These are phyloP conservation scores for Malbranchea zuffiana DNA, from an alignment of 2,329 filamentous ascomycete species.

Conservation along the genomic window DNA sequence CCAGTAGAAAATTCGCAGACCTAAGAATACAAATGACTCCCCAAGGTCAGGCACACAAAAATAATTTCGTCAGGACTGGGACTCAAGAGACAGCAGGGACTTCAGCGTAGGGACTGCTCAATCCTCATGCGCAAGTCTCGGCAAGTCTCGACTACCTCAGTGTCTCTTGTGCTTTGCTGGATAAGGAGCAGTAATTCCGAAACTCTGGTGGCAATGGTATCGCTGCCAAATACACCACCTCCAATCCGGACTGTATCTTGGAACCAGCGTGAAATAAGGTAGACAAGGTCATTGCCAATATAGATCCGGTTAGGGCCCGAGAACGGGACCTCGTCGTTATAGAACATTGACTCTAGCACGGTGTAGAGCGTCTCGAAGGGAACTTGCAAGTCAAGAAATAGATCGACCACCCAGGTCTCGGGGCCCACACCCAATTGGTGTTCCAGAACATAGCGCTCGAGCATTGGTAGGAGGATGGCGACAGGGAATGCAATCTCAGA, in stretches of 20 bases:
- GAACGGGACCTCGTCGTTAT: conserved; percentile 56
- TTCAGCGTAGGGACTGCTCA: conserved; percentile 13
- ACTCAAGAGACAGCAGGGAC: background rate
- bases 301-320: conserved; percentile 45
- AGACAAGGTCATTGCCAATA: conserved; percentile 52
- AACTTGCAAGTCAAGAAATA: conserved; percentile 53
- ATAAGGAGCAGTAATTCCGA: conserved; percentile 37
- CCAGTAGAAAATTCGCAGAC: too few relatives aligned
- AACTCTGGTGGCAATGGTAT: conserved; percentile 44
- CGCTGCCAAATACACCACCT: conserved; percentile 48
- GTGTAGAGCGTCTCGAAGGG: conserved; percentile 51
- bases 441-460: conserved; percentile 44
- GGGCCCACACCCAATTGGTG: conserved; percentile 39
- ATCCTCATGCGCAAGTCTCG: conserved; percentile 34
- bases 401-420: conserved; percentile 51
- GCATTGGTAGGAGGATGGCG: conserved; percentile 43
- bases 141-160: conserved; percentile 28
- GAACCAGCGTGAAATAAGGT: conserved; percentile 52
- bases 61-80: background rate
- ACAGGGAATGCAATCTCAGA: conserved; percentile 48
- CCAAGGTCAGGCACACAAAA: background rate
- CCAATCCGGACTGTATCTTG: conserved; percentile 45
- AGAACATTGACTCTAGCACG: conserved; percentile 56
- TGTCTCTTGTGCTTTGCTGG: conserved; percentile 34
- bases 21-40: background rate